Conservation (phyloP, 768 basidiomycete genomes). For the Ramaria sp. region DNA sequence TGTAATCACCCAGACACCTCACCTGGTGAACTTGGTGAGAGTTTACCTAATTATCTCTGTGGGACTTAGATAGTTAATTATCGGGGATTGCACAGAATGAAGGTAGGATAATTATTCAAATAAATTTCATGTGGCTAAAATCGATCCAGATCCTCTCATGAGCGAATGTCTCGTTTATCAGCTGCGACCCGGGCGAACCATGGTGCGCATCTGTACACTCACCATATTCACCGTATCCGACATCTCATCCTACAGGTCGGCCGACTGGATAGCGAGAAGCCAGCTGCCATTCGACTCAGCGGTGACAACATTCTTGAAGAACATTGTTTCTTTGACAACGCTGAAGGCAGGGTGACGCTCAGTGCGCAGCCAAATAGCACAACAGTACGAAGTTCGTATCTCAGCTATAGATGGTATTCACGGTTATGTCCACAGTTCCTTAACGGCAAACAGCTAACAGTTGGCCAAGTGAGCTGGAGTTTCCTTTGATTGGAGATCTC, state of each 20-base stretch:
- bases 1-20: slow-evolving; percentile 57
- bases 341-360: slow-evolving; percentile 73
- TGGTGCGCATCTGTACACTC: slow-evolving; percentile 32
- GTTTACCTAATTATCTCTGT: slow-evolving; percentile 1
- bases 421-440: slow-evolving; percentile 53
- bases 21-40: slow-evolving; percentile 85
- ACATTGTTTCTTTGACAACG: slow-evolving; percentile 87
- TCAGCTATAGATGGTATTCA: neutral
- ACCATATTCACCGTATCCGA: neutral
- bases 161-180: slow-evolving; percentile 93
- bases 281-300: slow-evolving; percentile 83
- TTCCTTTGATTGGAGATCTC: neutral
- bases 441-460: slow-evolving; percentile 80
- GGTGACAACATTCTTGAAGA: slow-evolving; percentile 87
- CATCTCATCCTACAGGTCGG: slow-evolving; percentile 46
- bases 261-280: slow-evolving; percentile 70
- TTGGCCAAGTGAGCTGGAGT: slow-evolving; percentile 50
- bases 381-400: slow-evolving; percentile 43
- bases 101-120: neutral
- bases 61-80: neutral
- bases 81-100: neutral
- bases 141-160: slow-evolving; percentile 76
- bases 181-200: slow-evolving; percentile 74
- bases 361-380: slow-evolving; percentile 71
- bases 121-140: slow-evolving; percentile 4